Evolutionary conservation across 495 filamentous ascomycete species (phyloP), one percentile per base, ranked within the genome.

Genomic region (Aspergillus leporis): DNA sequence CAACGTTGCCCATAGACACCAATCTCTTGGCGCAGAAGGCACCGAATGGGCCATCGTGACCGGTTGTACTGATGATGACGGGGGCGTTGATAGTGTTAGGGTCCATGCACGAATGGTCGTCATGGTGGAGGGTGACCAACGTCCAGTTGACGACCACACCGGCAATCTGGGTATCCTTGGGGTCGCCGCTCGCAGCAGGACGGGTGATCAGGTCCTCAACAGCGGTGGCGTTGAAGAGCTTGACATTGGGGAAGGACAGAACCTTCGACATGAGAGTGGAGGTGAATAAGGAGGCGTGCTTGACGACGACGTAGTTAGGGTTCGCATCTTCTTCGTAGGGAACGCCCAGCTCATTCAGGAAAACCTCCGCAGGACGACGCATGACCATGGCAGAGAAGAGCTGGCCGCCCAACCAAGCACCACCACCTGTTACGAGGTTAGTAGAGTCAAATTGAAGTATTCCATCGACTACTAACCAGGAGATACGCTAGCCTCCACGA

Each of bases 131-230:
- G 57, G 85, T 83, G 53, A 95, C 91, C 21, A 96, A 81, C 0
- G 92, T 94, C 92, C 92, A 96, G 83, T 96, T 96, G 56, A 90
- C 92, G 61, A 96, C 92, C 4, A 94, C 92, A 67, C 92, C 92
- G 12, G 91, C 90, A 61, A 96, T 85, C 51, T 87, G 84, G 43
- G 92, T 68, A 4, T 70, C 74, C 32, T 81, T 81, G 13, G 61
- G 59, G 63, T 61, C 66, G 55, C 71, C 71, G 45, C 71, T 66
- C 34, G 68, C 63, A 52, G 72, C 61, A 5, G 76, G 80, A 31
- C 90, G 88, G 22, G 92, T 95, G 74, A 95, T 92, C 64, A 96
- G 78, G 72, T 96, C 92, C 75, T 96, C 92, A 40, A 96, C 92
- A 23, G 86, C 78, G 41, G 92, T 96, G 45, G 92, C 92, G 67